phyloP scores from a whole-genome alignment of 2,329 filamentous ascomycete genomes.

The Colletotrichum horii region DNA sequence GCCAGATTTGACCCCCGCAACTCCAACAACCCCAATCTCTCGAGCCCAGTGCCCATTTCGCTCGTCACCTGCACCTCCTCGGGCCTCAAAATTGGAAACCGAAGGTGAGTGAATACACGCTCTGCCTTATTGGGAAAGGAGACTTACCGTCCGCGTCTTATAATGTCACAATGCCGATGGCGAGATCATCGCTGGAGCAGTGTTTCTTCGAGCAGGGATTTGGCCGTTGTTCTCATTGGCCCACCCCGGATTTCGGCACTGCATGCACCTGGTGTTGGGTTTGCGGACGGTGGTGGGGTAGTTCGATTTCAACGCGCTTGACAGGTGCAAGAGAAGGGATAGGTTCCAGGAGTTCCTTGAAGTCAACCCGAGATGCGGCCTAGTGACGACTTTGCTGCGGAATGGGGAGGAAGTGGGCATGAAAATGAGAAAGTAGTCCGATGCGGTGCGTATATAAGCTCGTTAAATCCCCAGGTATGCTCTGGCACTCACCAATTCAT shows the following conservation, averaged over 20 bases:
- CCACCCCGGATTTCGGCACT: background rate
- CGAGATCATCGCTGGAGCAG: background rate
- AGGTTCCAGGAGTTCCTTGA: background rate
- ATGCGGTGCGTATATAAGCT: background rate
- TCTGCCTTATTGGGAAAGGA: background rate
- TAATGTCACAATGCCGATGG: background rate
- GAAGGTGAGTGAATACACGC: background rate
- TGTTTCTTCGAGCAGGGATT: background rate
- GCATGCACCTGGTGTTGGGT: background rate
- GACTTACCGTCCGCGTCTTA: background rate
- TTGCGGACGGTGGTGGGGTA: background rate
- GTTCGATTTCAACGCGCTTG: background rate
- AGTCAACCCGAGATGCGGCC: background rate
- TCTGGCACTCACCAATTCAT: background rate
- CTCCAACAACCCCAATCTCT: background rate
- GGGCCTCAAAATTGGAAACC: background rate
- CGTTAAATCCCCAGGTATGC: background rate
- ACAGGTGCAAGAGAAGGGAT: background rate
- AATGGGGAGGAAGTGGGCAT: background rate
- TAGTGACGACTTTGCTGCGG: background rate
- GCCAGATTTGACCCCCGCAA: background rate
- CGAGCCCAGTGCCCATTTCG: background rate
- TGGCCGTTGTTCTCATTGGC: background rate
- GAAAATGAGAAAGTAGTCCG: background rate
- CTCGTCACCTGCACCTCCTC: background rate